Evolutionary conservation across 2,329 filamentous ascomycete genomes (phyloP).

Genomic region (Hymenoscyphus fraxineus): DNA sequence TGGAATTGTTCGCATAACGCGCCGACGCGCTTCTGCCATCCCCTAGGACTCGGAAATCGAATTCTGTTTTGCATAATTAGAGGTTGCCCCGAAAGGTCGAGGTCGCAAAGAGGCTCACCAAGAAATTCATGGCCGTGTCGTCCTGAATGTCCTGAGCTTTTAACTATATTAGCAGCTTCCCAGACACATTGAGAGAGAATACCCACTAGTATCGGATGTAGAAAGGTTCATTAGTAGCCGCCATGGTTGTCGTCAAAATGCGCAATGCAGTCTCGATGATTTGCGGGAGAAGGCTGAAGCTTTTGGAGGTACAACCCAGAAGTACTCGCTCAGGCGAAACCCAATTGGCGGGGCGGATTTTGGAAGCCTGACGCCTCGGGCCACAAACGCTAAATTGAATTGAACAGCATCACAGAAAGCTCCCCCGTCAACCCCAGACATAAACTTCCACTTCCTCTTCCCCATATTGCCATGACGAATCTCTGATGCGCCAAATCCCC

Average conservation of each 20-base stretch:
- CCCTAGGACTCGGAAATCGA: slow-evolving; percentile 88
- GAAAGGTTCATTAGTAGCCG: slow-evolving; percentile 65
- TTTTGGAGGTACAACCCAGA: slow-evolving; percentile 3
- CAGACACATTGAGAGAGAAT: not conserved
- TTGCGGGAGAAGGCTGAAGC: slow-evolving; percentile 25
- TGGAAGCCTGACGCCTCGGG: slow-evolving; percentile 18
- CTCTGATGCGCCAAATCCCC: slow-evolving; percentile 29
- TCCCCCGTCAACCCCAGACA: slow-evolving; percentile 1
- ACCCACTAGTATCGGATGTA: slow-evolving; percentile 96
- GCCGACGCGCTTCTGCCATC: slow-evolving; percentile 92
- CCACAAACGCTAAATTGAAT: slow-evolving; percentile 19
- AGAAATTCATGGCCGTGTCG: slow-evolving; percentile 98
- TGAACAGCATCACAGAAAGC: slow-evolving; percentile 23
- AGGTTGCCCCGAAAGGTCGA: not conserved
- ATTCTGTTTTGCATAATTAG: slow-evolving; percentile 58
- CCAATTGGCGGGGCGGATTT: slow-evolving; percentile 11
- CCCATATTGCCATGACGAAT: slow-evolving; percentile 15
- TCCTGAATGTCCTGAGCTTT: slow-evolving; percentile 92
- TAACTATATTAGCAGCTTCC: slow-evolving; percentile 23
- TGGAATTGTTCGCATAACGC: slow-evolving; percentile 98
- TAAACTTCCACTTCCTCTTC: not conserved
- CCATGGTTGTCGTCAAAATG: slow-evolving; percentile 23
- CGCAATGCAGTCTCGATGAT: slow-evolving; percentile 2
- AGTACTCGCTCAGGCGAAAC: not conserved
- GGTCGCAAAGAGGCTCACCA: slow-evolving; percentile 50